phyloP scores from a whole-genome alignment of 495 filamentous ascomycete genomes.

The Symbiotaphrina buchneri region DNA sequence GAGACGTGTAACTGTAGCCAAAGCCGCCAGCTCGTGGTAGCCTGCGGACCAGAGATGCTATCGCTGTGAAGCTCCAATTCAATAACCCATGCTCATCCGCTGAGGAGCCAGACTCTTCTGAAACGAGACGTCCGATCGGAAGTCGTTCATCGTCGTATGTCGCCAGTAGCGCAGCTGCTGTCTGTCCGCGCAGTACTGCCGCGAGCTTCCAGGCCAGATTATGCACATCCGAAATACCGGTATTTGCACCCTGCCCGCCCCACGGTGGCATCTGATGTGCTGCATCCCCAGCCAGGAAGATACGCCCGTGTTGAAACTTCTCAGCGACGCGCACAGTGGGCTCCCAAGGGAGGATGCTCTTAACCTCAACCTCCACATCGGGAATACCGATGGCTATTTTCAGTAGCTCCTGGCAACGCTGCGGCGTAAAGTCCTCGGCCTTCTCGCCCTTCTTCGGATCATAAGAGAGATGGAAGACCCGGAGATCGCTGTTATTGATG shows the following conservation, averaged over 20 bases:
- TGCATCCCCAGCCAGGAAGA: constrained; percentile 64
- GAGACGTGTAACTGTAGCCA: too few species aligned
- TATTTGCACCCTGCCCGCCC: constrained; percentile 74
- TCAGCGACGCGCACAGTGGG: constrained; percentile 7
- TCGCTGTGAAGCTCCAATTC: too few species aligned
- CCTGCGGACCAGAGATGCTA: too few species aligned
- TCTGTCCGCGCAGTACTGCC: constrained; percentile 40
- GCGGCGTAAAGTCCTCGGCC: constrained; percentile 8
- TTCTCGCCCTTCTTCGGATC: too few species aligned
- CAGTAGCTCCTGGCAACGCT: constrained; percentile 7
- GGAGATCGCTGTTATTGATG: too few species aligned
- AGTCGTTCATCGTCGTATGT: constrained; percentile 55
- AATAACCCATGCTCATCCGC: too few species aligned
- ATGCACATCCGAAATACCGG: constrained; percentile 58
- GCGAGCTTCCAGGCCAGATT: constrained; percentile 78
- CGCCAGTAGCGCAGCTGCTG: constrained; percentile 29
- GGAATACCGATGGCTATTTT: constrained; percentile 7
- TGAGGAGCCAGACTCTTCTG: too few species aligned
- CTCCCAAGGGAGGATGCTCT: constrained; percentile 7
- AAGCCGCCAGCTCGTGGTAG: too few species aligned
- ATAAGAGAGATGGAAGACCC: too few species aligned
- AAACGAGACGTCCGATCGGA: too few species aligned
- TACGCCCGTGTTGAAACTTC: too few species aligned
- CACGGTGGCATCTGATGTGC: constrained; percentile 70
- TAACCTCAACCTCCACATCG: constrained; percentile 7